Evolutionary conservation across 1,284 basidiomycete species (phyloP).

Genomic region (Cutaneotrichosporon sp.): DNA sequence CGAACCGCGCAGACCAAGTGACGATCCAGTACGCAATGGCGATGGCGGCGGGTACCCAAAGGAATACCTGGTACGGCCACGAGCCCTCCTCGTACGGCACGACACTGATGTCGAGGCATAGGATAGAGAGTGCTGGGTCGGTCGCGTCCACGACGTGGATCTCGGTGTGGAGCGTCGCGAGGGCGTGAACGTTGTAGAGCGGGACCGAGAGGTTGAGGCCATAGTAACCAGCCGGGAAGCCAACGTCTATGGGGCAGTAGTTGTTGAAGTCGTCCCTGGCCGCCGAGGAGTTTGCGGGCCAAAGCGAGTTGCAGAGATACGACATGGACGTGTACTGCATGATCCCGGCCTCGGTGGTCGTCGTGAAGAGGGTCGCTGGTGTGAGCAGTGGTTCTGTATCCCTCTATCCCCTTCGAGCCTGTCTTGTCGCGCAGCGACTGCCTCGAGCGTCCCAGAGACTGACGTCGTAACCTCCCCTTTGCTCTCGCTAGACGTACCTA

Average conservation of each 20-base stretch:
- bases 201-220: slow-evolving; percentile 77
- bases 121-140: slow-evolving; percentile 65
- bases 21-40: slow-evolving; percentile 78
- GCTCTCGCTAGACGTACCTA: slow-evolving; percentile 61
- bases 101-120: slow-evolving; percentile 76
- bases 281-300: slow-evolving; percentile 65
- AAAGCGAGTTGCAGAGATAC: slow-evolving; percentile 72
- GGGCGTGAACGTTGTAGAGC: slow-evolving; percentile 66
- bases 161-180: slow-evolving; percentile 80
- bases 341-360: slow-evolving; percentile 75
- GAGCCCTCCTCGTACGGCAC: slow-evolving; percentile 69
- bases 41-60: slow-evolving; percentile 78
- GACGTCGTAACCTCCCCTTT: too few species aligned
- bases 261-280: slow-evolving; percentile 54
- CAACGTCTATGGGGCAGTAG: slow-evolving; percentile 67
- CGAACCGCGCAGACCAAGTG: slow-evolving; percentile 74
- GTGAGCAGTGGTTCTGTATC: slow-evolving; percentile 7
- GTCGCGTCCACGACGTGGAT: slow-evolving; percentile 85
- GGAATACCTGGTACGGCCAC: slow-evolving; percentile 73
- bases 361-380: slow-evolving; percentile 79
- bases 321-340: slow-evolving; percentile 68
- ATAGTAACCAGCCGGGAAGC: slow-evolving; percentile 64
- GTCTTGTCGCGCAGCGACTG: not conserved
- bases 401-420: too few species aligned
- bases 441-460: not conserved